Base-by-base conservation (phyloP, 139 green algal species). In the Eudorina sp. region DNA sequence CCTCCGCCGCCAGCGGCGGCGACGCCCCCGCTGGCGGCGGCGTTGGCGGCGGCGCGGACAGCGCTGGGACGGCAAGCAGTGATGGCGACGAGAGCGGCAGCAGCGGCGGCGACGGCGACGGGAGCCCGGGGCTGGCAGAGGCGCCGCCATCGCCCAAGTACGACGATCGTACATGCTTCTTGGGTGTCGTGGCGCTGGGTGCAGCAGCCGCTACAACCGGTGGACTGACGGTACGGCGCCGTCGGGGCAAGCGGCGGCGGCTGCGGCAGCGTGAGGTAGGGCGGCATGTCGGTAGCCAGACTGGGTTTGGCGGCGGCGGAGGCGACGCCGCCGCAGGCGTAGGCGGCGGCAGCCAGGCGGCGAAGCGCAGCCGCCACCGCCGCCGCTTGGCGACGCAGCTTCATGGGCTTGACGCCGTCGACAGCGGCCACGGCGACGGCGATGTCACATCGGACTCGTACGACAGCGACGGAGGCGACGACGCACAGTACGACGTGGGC, bases 101-200 rank as follows among this genome's bases (percentile, higher is more conserved):
- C 34, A 23, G 9, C 43, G 27, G 40, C 70, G 36, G 41, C 41
- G 41, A 40, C 19, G 36, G 41, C 25, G 40, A 91, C 18, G 86
- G 89, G 58, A 88, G 90, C n/a, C 91, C 90, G 36, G 89, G 92
- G 21, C 84, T 90, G 18, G 74, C 91, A 34, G 88, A 90, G 5
- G 80, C 78, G n/a, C 97, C 97, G 2, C 74, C 96, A 2, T 99
- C 97, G 8, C 97, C 97, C 25, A 99, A 99, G 91, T 99, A 99
- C 85, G 96, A 99, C 60, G 96, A 99, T 92, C 83, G 90, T 46
- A 94, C 90, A 83, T 98, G 97, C 85, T 96, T 94, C 66, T n/a
- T 88, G 27, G 66, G 74, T 25, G 88, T 64, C n/a, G 34, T 75
- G 62, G 66, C 88, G 25, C 46, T 83, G 36, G 48, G 85, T 38